phyloP scores from a whole-genome alignment of 164 flowering plant species.

The Umbellularia californica region DNA sequence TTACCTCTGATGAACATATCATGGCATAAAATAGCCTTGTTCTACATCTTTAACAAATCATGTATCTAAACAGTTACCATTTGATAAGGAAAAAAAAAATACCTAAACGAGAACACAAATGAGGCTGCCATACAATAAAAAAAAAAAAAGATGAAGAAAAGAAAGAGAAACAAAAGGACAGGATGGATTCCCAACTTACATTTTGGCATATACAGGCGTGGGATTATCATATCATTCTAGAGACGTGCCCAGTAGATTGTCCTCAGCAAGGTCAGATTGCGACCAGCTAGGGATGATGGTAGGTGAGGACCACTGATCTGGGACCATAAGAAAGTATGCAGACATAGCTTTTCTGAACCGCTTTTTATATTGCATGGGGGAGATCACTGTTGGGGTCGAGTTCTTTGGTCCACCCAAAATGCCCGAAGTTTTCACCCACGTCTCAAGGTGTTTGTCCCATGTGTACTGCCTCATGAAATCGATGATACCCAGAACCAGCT shows the following conservation, averaged over 20 bases:
- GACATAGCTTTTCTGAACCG: conserved; percentile 99
- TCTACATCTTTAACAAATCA: conserved; percentile 32
- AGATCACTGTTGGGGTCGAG: conserved; percentile 82
- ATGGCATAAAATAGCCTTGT: conserved; percentile 33
- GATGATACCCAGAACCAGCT: conserved; percentile 91
- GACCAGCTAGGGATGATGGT: conserved; percentile 56
- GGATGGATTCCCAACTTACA: conserved; percentile 22
- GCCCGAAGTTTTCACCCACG: conserved; percentile 98
- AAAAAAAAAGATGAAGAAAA: conserved; percentile 11
- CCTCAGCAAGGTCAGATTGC: conserved; percentile 60
- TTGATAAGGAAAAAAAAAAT: conserved; percentile 7
- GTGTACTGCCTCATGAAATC: conserved; percentile 99
- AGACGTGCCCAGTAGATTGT: conserved; percentile 37
- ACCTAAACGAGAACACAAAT: conserved; percentile 13
- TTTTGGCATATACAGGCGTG: conserved; percentile 22
- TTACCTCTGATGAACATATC: conserved; percentile 25
- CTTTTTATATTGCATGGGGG: conserved; percentile 94
- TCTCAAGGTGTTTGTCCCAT: conserved; percentile 98
- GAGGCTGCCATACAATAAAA: conserved; percentile 25
- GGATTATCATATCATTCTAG: conserved; percentile 32
- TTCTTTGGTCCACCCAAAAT: conserved; percentile 89
- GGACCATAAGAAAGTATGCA: conserved; percentile 89
- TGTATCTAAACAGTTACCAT: conserved; percentile 7
- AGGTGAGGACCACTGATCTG: conserved; percentile 91
- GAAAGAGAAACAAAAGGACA: conserved; percentile 9